phyloP scores from a whole-genome alignment of 2,329 filamentous ascomycete species.

The Colletotrichum sp. region DNA sequence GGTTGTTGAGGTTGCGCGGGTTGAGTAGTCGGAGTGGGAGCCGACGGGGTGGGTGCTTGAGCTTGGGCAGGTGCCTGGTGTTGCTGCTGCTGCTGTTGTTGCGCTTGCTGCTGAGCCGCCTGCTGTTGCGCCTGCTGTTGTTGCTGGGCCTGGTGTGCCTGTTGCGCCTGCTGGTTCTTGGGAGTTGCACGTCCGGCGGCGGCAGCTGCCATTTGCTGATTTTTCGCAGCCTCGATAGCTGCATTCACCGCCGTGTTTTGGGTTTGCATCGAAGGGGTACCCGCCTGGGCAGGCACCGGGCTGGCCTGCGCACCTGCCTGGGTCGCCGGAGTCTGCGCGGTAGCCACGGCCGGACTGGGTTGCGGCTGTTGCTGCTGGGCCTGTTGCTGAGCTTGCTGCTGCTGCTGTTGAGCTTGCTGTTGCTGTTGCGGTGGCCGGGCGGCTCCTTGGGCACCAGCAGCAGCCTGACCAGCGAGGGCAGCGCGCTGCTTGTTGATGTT shows the following conservation, averaged over 20 bases:
- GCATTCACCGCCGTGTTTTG: conserved; percentile 42
- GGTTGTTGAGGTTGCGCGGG: conserved; percentile 3
- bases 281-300: background rate
- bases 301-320: conserved; percentile 26
- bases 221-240: conserved; percentile 51
- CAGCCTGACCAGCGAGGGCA: conserved; percentile 27
- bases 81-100: conserved; percentile 30
- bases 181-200: conserved; percentile 7
- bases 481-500: conserved; percentile 27
- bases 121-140: conserved; percentile 19
- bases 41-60: conserved; percentile 12
- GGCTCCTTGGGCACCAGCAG: conserved; percentile 3
- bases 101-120: background rate
- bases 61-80: conserved; percentile 24
- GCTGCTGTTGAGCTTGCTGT: conserved; percentile 24
- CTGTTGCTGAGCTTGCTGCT: conserved; percentile 25
- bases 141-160: background rate
- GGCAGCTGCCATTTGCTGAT: conserved; percentile 38
- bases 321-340: conserved; percentile 22
- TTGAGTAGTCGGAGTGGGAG: conserved; percentile 5
- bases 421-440: conserved; percentile 21
- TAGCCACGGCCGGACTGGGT: conserved; percentile 21
- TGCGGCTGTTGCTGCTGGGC: conserved; percentile 29
- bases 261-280: conserved; percentile 20
- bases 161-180: conserved; percentile 28